Percentiles rank a stretch among this genome's conserved stretches.
phyloP scores from a whole-genome alignment of 352 stramenopile species.

The Phytopythium montanum region DNA sequence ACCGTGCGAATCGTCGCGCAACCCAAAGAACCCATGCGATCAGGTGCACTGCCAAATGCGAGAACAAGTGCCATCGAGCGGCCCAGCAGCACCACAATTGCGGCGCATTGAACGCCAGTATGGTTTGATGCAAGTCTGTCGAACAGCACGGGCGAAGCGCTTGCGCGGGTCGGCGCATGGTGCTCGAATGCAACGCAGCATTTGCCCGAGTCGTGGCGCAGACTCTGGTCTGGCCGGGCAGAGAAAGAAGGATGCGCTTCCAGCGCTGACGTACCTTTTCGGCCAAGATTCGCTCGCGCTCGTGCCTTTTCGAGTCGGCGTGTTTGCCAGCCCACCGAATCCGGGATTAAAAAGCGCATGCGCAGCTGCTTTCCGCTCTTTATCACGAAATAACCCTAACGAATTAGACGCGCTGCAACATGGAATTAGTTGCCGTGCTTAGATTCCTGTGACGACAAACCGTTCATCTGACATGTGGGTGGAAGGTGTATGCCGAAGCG shows the following conservation, averaged over 20 bases:
- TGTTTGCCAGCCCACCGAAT: constrained; percentile 4
- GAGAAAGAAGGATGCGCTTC: background rate
- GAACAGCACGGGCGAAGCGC: too few relatives aligned
- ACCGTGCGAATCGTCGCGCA: too few relatives aligned
- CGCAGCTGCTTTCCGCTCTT: background rate
- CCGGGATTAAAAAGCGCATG: background rate
- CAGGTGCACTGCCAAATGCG: too few relatives aligned
- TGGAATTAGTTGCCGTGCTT: background rate
- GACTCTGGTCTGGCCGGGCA: background rate
- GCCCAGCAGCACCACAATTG: too few relatives aligned
- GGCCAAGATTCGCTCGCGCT: background rate
- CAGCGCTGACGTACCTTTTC: background rate
- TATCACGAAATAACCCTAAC: background rate
- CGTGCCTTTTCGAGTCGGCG: background rate
- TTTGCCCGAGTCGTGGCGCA: background rate
- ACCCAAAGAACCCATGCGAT: too few relatives aligned
- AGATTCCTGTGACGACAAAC: background rate
- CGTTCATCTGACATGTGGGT: background rate
- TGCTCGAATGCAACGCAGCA: background rate
- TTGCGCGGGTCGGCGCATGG: background rate
- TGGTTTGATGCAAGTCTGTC: too few relatives aligned
- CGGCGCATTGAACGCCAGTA: too few relatives aligned
- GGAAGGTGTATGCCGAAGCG: too few relatives aligned
- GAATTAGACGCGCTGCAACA: background rate
- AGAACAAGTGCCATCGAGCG: too few relatives aligned